Evolutionary conservation across 495 filamentous ascomycete species (phyloP), one percentile per base, ranked within the genome.

Genomic region (Physcia stellaris): DNA sequence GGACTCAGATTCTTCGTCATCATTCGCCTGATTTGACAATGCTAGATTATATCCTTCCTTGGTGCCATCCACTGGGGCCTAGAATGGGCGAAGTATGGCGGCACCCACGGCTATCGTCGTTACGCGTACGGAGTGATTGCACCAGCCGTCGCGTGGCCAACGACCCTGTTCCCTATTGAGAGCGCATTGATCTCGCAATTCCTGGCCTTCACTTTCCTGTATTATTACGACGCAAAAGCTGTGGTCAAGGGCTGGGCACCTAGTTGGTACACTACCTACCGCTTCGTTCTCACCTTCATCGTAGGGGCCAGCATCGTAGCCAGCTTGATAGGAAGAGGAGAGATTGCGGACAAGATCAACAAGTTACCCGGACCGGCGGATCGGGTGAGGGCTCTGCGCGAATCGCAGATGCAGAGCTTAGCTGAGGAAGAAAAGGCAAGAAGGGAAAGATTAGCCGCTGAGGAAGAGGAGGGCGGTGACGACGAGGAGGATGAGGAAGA

Each of bases 31-130:
- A n/a, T n/a, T n/a, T n/a, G n/a, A n/a, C 21, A 27, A 11, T 20
- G 26, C 10, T 44, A 83, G 79, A 86, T 95, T 49, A 79, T 95
- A 51, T 93, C 86, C 32, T 96, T 96, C 71, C 73, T 98, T 17
- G 90, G 90, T 34, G 90, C 92, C 24, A 75, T 95, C 50, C 90
- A 98, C 60, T 96, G 92, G 92, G 83, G 83, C 46, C 62, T 87
- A 40, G 82, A 87, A 61, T 86, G 73, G 64, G 81, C 80, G 40
- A 67, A 71, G 42, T 75, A 77, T 67, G 69, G 87, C 61, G 73
- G 88, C 51, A 57, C 71, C 57, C 67, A 75, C 44, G 70, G 78
- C 56, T 83, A 82, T 58, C 66, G 58, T 40, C 79, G 90, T 36
- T 98, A 94, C 55, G 77, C 73, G 20, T 71, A 86, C 42, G 90